Conservation (phyloP, 2,329 filamentous ascomycete species). For the Aspergillus quadricinctus region DNA sequence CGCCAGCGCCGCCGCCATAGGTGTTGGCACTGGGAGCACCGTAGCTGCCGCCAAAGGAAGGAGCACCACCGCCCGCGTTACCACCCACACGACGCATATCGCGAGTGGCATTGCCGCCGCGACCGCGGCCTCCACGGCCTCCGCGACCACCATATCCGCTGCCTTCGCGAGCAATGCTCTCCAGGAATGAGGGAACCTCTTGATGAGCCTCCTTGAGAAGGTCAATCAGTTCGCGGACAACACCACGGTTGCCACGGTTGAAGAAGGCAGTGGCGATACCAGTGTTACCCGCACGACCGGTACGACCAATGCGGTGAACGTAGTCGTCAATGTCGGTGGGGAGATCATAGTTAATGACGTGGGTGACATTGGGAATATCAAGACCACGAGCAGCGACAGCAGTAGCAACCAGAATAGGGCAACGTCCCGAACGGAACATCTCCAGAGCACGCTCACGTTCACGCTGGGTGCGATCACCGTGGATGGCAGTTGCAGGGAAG, state of each 20-base stretch:
- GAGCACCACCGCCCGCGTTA: constrained; percentile 34
- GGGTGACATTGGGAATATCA: constrained; percentile 93
- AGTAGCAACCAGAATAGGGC: constrained; percentile 94
- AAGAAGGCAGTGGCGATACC: constrained; percentile 98
- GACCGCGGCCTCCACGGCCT: constrained; percentile 68
- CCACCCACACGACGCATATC: constrained; percentile 76
- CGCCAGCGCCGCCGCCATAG: constrained; percentile 25
- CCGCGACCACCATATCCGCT: constrained; percentile 72
- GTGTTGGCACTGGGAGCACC: constrained; percentile 27
- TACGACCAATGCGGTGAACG: constrained; percentile 99
- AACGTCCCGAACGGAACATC: constrained; percentile 93
- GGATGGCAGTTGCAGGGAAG: constrained; percentile 97
- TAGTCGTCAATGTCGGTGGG: constrained; percentile 98
- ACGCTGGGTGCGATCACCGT: constrained; percentile 96
- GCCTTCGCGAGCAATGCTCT: constrained; percentile 94
- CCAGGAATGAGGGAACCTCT: constrained; percentile 87
- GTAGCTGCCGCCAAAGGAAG: constrained; percentile 34
- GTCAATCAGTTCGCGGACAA: constrained; percentile 95
- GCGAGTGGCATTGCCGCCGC: constrained; percentile 62
- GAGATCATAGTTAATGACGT: constrained; percentile 99
- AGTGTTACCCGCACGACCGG: constrained; percentile 97
- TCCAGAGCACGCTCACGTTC: constrained; percentile 97
- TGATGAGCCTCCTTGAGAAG: constrained; percentile 98
- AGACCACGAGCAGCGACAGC: constrained; percentile 88
- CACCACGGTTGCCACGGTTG: constrained; percentile 98